Evolutionary conservation across 1,284 basidiomycete species (phyloP), one percentile per base, ranked within the genome.

Genomic region (Cryptococcus jaspeensis): DNA sequence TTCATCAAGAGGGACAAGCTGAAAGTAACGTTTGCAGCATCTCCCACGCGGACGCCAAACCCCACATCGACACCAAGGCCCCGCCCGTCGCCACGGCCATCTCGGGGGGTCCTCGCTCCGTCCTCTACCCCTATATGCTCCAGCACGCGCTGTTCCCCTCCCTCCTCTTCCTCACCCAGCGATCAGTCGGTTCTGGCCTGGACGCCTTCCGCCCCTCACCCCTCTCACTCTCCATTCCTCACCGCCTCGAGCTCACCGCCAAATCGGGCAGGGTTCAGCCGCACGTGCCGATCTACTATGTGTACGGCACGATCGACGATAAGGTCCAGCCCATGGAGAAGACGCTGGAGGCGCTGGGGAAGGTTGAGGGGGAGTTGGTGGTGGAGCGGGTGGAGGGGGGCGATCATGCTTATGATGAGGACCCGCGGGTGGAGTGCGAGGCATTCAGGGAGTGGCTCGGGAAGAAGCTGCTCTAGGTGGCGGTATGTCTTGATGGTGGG

Each of bases 41-140:
- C 6, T 58, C 73, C 3, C 66, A 76, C 53, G 58, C 65, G 13
- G 67, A 67, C 5, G 74, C 74, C 2, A 62, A 61, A 45, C 74
- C 72, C 2, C 73, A 74, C 54, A 53, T 76, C 41, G 67, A 74
- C 53, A 56, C 62, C 18, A 70, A 70, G 52, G 70, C 73, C 37
- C 52, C 74, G 18, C 72, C 72, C 18, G 60, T 74, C 38, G 63
- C 45, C 38, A 64, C 66, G 2, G 66, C 73, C 4, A 53, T 64
- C 16, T 71, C 69, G 0, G 73, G 70, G 49, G 74, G 74, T 3
- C 74, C 74, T 4, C 59, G 74, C 18, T 71, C 69, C 3, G 66
- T 74, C 50, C 64, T 76, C 6, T 76, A 76, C 62, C 60, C 67
- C 3, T 76, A 76, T 63, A 76, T 76, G 74, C 66, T 76, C 22